These are phyloP conservation scores for Aspergillus affinis DNA, from an alignment of 495 filamentous ascomycete genomes.

Conservation along the genomic window DNA sequence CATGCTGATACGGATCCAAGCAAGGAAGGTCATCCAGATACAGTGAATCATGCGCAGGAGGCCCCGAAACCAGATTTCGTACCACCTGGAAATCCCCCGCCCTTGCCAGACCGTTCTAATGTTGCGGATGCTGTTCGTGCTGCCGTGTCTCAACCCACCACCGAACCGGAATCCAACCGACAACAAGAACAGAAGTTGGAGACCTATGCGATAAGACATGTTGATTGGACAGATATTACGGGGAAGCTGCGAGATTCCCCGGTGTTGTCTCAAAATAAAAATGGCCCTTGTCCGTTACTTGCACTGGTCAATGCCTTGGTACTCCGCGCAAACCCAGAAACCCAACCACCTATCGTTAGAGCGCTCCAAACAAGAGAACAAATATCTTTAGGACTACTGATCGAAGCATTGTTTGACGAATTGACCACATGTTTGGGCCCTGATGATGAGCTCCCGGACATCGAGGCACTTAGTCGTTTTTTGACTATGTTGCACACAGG, in stretches of 20 bases:
- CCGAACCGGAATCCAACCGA: conserved; percentile 36
- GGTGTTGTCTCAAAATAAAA: conserved; percentile 86
- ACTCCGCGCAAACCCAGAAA: conserved; percentile 66
- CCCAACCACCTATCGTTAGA: conserved; percentile 69
- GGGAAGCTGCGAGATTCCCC: conserved; percentile 59
- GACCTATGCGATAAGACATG: conserved; percentile 69
- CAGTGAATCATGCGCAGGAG: not conserved
- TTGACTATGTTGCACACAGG: conserved; percentile 88
- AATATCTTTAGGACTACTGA: conserved; percentile 77
- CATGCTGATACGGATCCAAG: conserved; percentile 12
- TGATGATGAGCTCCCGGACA: conserved; percentile 71
- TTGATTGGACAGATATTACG: conserved; percentile 56
- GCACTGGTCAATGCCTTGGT: conserved; percentile 92
- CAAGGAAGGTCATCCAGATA: conserved; percentile 10
- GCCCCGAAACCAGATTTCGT: not conserved
- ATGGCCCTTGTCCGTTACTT: conserved; percentile 90
- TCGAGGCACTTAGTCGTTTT: conserved; percentile 82
- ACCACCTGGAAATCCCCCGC: not conserved
- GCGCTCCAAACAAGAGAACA: conserved; percentile 78
- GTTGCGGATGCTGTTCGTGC: conserved; percentile 6
- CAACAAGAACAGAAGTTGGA: conserved; percentile 54
- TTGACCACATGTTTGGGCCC: conserved; percentile 64
- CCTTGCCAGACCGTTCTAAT: conserved; percentile 10
- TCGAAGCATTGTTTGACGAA: conserved; percentile 89
- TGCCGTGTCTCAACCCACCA: conserved; percentile 16